Evolutionary conservation across 495 filamentous ascomycete species (phyloP), one percentile per base, ranked within the genome.

Genomic region (Daldinia loculata): DNA sequence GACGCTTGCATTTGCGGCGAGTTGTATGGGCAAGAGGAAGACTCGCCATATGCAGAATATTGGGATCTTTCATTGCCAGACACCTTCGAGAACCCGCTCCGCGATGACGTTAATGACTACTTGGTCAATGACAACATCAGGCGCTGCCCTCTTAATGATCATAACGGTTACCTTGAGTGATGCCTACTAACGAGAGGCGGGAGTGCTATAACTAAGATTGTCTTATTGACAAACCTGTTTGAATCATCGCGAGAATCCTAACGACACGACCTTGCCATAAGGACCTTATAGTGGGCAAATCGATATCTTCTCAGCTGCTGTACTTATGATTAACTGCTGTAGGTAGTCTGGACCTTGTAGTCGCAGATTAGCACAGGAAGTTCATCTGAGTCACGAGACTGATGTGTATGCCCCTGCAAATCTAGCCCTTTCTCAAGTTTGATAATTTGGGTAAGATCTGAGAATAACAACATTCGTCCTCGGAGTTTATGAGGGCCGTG

Each of bases 31-130:
- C n/a, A 29, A 12, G 48, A 58, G 29, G 65, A 72, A 63, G 30
- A 11, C 14, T 15, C 41, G 3, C 55, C 15, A 19, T 22, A 50
- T 26, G 22, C 19, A 19, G 68, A 71, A 51, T 71, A 43, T 51
- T 71, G 68, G 68, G 9, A 66, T 22, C 41, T 71, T 5, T 26
- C 19, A 26, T 26, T 34, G 3, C 62, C 68, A 6, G 59, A 48
- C 1, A 11, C 17, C 14, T 15, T 34, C 17, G 39, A 29, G 3
- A 19, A 57, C 32, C 0, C 26, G 19, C 24, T 62, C 30, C 62
- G 69, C 3, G 52, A 62, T 24, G 52, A 62, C 1, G 39, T 71
- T 22, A 71, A 62, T 12, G 63, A 71, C 30, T 71, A 62, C 52
- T 50, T 71, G 36, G 58, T 62, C 39, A 55, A 67, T 51, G 34